A percentile compares a stretch with the other conserved stretches of the same genome.
Evolutionary conservation across 1,284 basidiomycete species (phyloP).

Genomic region (Tilletia indica): DNA sequence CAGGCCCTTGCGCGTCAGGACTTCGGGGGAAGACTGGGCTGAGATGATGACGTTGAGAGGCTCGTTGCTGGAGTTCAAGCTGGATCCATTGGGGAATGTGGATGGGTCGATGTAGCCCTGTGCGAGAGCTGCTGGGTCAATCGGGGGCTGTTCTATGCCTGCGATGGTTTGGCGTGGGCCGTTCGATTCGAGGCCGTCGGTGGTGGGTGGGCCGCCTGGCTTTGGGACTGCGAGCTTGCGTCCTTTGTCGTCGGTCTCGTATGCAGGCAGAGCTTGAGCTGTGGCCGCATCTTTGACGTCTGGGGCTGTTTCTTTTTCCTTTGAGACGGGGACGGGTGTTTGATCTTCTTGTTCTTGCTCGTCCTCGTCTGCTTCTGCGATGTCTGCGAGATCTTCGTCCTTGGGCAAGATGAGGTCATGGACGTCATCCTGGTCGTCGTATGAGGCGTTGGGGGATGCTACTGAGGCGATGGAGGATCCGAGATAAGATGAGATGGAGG

Average conservation of each 20-base stretch:
- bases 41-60: constrained; percentile 18
- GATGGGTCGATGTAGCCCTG: not conserved
- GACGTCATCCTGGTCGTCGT: not conserved
- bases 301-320: no score
- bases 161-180: not conserved
- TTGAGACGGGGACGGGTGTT: not conserved
- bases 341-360: not conserved
- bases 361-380: constrained; percentile 8
- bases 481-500: constrained; percentile 5
- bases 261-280: not conserved
- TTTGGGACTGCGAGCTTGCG: not conserved
- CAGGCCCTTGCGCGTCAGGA: constrained; percentile 26
- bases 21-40: constrained; percentile 24
- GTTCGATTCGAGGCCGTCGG: not conserved
- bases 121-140: not conserved
- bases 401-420: not conserved
- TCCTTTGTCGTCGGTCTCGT: not conserved
- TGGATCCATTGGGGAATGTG: not conserved
- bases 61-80: not conserved
- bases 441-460: not conserved
- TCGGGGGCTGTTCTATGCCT: not conserved
- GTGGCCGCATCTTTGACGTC: not conserved
- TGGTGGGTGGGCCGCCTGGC: not conserved
- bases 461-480: constrained; percentile 12
- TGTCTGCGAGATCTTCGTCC: constrained; percentile 15